Base-by-base conservation (phyloP, 495 filamentous ascomycete genomes). In the Paragyromitra xinjiangensis region DNA sequence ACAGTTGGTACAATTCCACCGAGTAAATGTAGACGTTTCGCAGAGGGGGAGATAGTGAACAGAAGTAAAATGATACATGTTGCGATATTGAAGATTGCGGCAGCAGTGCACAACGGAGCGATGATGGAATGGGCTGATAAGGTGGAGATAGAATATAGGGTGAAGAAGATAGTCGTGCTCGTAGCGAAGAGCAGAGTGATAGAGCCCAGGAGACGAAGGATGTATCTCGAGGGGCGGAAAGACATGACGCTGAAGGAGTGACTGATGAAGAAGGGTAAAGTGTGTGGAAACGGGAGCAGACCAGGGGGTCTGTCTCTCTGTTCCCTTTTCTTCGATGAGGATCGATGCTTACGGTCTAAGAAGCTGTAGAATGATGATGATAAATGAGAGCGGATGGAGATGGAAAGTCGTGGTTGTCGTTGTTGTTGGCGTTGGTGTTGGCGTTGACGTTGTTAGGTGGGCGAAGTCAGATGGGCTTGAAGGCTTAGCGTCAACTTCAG, bases 211-310 rank as follows among this genome's bases (percentile, higher is more conserved):
- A 78, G 40, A 79, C 74, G 59, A 66, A 79, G 51, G 53, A 53
- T 62, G 67, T 56, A 62, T 59, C 45, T 45, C 44, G 77, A 79
- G 66, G 75, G 75, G 24, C 48, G 75, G 53, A 72, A 73, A 78
- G 63, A 73, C 77, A 79, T 79, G 74, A 64, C 48, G 77, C 63
- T 65, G 42, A 71, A 72, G 42, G 50, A 53, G 51, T 59, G 75
- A 53, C 53, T 53, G 12, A 39, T 55, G 59, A 24, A 26, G 58
- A 12, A 19, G 44, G 53, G 53, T 4, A 61, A 44, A 26, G 53
- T 77, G 66, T 73, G 22, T 77, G 74, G 74, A 73, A 58, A 77
- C 74, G 39, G 73, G 74, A 77, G 73, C 68, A 77, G 74, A 65
- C 74, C 69, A 61, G 42, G 44, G 29, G 69, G 74, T 56, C 74